Evolutionary conservation across 2,329 filamentous ascomycete genomes (phyloP), one percentile per base, ranked within the genome.

Genomic region (Ophiocordyceps camponoti-leonardi): DNA sequence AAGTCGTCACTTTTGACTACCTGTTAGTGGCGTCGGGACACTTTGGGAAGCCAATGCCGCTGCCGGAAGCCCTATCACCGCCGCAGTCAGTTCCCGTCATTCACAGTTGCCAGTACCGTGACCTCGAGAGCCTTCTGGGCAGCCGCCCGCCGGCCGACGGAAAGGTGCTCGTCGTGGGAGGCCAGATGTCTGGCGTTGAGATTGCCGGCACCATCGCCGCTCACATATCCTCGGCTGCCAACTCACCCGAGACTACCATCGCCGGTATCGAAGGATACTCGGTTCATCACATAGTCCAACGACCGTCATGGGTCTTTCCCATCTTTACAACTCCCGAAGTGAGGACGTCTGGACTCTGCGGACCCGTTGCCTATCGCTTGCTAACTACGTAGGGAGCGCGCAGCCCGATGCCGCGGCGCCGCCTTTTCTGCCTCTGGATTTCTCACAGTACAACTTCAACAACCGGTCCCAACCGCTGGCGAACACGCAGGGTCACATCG

Each of bases 171-270:
- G 68, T 93, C 0, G 75, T 87, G 1, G 86, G 86, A 1, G 85
- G 84, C 0, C 83, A 87, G 53, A 87, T 92, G 72, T 90, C 84
- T 2, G 85, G 84, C 0, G 75, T 83, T 6, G 86, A 93, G 63
- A 81, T 81, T 43, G 81, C 84, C 0, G 79, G 77, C 11, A 78
- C 79, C 2, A 74, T 88, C 44, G 83, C 83, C 12, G 69, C 77
- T 5, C 77, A 87, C 49, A 60, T 90, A 1, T 88, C 84, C 0
- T 77, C 77, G 6, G 71, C 72, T 3, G 60, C 62, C 13, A 66
- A 81, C 56, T 71, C 74, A 0, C 73, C 78, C 0, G 49, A 61
- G 1, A 66, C 59, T 28, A 45, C 53, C 0, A 60, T 76, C 5
- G 46, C 58, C 0, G 60, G 69, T 41, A 54, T 69, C 1, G 67